Evolutionary conservation across 768 basidiomycete genomes (phyloP).

Genomic region (Scleroderma citrinum): DNA sequence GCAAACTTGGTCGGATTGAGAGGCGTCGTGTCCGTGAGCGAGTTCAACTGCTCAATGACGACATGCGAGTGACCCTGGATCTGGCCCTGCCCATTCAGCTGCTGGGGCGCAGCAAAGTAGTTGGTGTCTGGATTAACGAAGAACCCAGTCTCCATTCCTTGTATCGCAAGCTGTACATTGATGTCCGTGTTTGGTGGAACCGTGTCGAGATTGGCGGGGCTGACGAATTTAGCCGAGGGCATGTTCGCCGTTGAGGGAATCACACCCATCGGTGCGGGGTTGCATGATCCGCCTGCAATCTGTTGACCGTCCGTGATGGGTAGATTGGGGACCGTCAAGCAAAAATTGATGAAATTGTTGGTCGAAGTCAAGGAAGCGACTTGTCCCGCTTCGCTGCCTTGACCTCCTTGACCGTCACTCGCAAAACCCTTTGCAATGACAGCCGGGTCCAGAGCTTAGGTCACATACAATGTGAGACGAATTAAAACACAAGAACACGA

Average conservation of each 20-base stretch:
- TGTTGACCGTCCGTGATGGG: conserved; percentile 53
- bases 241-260: conserved; percentile 43
- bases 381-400: conserved; percentile 38
- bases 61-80: conserved; percentile 57
- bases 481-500: conserved; percentile 5
- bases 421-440: conserved; percentile 47
- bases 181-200: conserved; percentile 44
- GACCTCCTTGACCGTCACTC: conserved; percentile 40
- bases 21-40: conserved; percentile 38
- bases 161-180: conserved; percentile 44
- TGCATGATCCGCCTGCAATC: conserved; percentile 50
- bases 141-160: conserved; percentile 43
- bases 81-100: conserved; percentile 42
- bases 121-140: conserved; percentile 52
- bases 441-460: conserved; percentile 43
- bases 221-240: conserved; percentile 45
- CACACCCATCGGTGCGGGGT: conserved; percentile 51
- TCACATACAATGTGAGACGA: conserved; percentile 8
- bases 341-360: conserved; percentile 63
- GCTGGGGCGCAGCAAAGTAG: conserved; percentile 55
- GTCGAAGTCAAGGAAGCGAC: conserved; percentile 46
- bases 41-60: conserved; percentile 43
- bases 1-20: conserved; percentile 47
- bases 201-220: conserved; percentile 35
- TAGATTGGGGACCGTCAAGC: conserved; percentile 36